These are phyloP conservation scores for Nepenthes gracilis DNA, from an alignment of 148 eudicot species.

Conservation along the genomic window DNA sequence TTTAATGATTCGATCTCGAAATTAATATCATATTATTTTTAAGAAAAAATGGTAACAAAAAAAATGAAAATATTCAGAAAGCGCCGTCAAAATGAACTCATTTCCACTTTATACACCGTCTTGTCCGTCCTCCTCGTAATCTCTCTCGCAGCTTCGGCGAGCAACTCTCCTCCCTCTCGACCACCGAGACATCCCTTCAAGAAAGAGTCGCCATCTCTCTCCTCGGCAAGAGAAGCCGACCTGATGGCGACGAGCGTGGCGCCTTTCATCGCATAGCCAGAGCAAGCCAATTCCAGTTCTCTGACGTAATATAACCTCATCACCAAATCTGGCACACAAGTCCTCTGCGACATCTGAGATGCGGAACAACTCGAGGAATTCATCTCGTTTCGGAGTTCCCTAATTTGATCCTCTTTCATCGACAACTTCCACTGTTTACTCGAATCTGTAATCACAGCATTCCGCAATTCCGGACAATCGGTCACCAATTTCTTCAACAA, in stretches of 20 bases:
- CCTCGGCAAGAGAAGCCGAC: constrained; percentile 13
- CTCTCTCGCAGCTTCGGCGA: constrained; percentile 28
- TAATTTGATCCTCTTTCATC: constrained; percentile 35
- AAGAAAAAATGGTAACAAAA: too few species aligned
- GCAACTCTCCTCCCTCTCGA: constrained; percentile 13
- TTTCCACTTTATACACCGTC: constrained; percentile 18
- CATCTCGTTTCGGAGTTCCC: constrained; percentile 21
- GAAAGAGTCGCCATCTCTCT: constrained; percentile 5
- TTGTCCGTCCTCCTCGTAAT: constrained; percentile 22
- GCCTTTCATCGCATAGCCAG: constrained; percentile 46
- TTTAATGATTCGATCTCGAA: too few species aligned
- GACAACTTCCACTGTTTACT: constrained; percentile 44
- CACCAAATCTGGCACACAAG: constrained; percentile 21
- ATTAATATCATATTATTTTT: too few species aligned
- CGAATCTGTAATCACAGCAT: constrained; percentile 33
- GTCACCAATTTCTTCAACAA: constrained; percentile 34
- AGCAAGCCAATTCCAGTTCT: constrained; percentile 35
- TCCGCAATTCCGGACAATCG: constrained; percentile 15
- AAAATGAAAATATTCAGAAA: too few species aligned
- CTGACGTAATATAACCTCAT: constrained; percentile 54
- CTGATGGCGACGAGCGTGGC: constrained; percentile 53
- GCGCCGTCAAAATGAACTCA: constrained; percentile 13
- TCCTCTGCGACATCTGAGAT: constrained; percentile 13
- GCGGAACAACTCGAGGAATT: neutral
- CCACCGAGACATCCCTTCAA: constrained; percentile 19